Conservation (phyloP, 2,329 filamentous ascomycete genomes). For the Talaromyces rugulosus region DNA sequence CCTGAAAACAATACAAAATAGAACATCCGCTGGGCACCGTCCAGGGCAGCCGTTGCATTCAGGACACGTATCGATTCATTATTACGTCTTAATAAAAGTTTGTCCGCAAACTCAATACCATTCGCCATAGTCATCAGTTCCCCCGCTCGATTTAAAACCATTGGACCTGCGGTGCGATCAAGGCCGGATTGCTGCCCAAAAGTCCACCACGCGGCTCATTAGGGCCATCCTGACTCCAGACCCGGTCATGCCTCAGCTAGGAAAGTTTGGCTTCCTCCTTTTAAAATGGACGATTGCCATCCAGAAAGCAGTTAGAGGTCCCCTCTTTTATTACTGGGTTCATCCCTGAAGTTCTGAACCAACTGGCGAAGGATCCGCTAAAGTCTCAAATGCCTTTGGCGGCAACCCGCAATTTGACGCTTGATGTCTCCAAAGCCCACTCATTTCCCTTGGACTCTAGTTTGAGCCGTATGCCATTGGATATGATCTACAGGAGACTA, state of each 20-base stretch:
- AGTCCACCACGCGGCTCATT: neutral
- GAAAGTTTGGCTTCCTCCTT: neutral
- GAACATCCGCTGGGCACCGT: neutral
- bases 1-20: neutral
- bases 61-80: neutral
- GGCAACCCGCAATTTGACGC: neutral
- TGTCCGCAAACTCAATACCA: neutral
- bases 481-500: neutral
- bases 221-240: neutral
- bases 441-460: neutral
- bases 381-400: neutral
- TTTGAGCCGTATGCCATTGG: neutral
- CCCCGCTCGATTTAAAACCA: neutral
- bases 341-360: slow-evolving; percentile 5
- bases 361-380: slow-evolving; percentile 6
- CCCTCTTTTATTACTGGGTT: slow-evolving; percentile 8
- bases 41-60: neutral
- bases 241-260: neutral
- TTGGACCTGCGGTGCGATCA: neutral
- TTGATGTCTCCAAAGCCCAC: neutral
- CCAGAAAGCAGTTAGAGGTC: neutral
- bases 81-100: neutral
- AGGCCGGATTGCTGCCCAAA: slow-evolving; percentile 12
- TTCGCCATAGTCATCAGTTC: neutral
- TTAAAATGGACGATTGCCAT: neutral